These are phyloP conservation scores for Selaginella moellendorffii DNA, from an alignment of 75 land plant genomes.

Conservation along the genomic window DNA sequence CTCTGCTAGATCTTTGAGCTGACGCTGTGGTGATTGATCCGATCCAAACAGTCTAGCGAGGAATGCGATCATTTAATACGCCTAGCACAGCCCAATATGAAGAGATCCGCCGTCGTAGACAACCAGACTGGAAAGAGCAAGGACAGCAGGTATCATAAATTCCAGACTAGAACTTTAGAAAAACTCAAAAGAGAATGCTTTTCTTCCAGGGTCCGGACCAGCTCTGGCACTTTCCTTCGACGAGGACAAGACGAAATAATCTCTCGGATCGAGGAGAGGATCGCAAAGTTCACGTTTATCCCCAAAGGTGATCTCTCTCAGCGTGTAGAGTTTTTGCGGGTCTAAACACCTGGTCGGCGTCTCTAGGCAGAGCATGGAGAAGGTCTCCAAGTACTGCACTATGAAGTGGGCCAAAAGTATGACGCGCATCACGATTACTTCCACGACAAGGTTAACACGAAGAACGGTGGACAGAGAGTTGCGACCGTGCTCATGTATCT, in stretches of 20 bases:
- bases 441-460: neutral
- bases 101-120: conserved; percentile 19
- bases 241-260: conserved; percentile 7
- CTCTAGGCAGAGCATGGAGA: conserved; percentile 5
- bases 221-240: conserved; percentile 4
- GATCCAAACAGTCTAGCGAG: too few relatives aligned
- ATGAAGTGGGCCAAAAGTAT: conserved; percentile 10
- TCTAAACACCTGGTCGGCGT: neutral
- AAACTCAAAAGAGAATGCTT: neutral
- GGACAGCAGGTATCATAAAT: conserved; percentile 2
- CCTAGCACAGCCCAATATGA: conserved; percentile 18
- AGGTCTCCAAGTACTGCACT: conserved; percentile 9
- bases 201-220: conserved; percentile 6
- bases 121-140: conserved; percentile 20
- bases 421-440: conserved; percentile 8
- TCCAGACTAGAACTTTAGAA: neutral
- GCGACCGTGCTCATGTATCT: conserved; percentile 8
- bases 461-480: conserved; percentile 7
- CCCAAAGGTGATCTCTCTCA: neutral
- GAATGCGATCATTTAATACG: conserved; percentile 21
- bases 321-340: neutral
- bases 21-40: neutral
- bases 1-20: neutral
- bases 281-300: conserved; percentile 7
- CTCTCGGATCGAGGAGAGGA: conserved; percentile 2